phyloP scores from a whole-genome alignment of 169 alveolate genomes.

The Fabrea salina region DNA sequence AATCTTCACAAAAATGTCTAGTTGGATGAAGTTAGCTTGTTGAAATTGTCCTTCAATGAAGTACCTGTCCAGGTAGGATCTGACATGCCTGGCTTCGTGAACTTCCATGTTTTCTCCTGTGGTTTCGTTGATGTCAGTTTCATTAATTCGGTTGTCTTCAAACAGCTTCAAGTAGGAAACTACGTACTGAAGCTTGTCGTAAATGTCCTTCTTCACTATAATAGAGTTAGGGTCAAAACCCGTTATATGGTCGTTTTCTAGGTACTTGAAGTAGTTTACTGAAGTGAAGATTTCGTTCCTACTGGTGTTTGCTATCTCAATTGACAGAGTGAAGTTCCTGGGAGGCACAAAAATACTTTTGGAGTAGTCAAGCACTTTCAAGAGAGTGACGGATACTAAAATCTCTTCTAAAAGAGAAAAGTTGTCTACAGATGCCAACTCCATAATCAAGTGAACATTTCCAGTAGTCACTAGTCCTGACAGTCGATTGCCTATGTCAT shows the following conservation, averaged over 20 bases:
- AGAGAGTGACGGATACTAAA: background rate
- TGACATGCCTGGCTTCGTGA: background rate
- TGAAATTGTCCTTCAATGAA: background rate
- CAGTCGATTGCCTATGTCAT: background rate
- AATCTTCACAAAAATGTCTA: background rate
- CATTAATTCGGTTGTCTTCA: background rate
- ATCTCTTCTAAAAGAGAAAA: background rate
- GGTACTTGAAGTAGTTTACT: background rate
- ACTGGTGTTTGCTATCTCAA: slow-evolving; percentile 11
- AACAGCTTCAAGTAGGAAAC: background rate
- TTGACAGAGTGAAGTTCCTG: background rate
- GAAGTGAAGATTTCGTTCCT: background rate
- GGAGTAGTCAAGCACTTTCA: background rate
- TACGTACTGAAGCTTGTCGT: background rate
- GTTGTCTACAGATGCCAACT: background rate
- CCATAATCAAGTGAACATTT: background rate
- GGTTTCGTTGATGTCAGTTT: background rate
- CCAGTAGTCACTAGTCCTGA: background rate
- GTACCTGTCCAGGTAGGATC: background rate
- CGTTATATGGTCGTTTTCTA: background rate
- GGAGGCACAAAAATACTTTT: background rate
- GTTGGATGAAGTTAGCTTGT: background rate
- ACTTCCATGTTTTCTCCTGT: background rate
- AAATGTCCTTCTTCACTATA: background rate
- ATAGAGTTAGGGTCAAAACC: background rate